Evolutionary conservation across 2,329 filamentous ascomycete species (phyloP).

Genomic region (Annulohypoxylon truncatum): DNA sequence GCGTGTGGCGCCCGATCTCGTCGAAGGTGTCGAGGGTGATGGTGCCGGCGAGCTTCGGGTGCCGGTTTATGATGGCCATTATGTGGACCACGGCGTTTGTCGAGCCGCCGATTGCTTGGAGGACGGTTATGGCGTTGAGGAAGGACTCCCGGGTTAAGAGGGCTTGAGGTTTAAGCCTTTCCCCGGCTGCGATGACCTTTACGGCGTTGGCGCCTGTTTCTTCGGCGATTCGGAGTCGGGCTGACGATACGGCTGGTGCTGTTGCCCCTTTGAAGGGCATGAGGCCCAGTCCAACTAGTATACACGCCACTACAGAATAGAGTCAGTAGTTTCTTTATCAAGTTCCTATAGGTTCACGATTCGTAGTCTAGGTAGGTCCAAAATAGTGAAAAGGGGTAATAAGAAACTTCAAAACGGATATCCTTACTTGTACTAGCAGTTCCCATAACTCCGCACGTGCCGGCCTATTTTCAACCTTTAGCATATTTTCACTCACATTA

Average conservation of each 20-base stretch:
- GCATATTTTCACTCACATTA: neutral
- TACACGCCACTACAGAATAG: slow-evolving; percentile 70
- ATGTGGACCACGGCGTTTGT: slow-evolving; percentile 89
- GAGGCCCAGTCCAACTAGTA: slow-evolving; percentile 85
- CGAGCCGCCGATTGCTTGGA: slow-evolving; percentile 86
- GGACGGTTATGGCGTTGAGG: slow-evolving; percentile 86
- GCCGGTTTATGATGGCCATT: slow-evolving; percentile 83
- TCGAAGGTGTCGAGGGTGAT: slow-evolving; percentile 84
- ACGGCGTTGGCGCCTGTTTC: slow-evolving; percentile 78
- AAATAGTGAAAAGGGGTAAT: slow-evolving; percentile 2
- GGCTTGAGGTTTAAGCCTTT: slow-evolving; percentile 74
- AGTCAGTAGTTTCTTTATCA: neutral
- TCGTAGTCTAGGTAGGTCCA: too few relatives aligned
- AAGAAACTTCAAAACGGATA: neutral
- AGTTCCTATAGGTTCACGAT: too few relatives aligned
- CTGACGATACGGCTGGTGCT: slow-evolving; percentile 80
- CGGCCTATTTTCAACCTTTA: slow-evolving; percentile 58
- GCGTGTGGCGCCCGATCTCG: slow-evolving; percentile 79
- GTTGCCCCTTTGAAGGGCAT: slow-evolving; percentile 81
- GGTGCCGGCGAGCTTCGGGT: slow-evolving; percentile 69
- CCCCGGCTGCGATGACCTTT: slow-evolving; percentile 70
- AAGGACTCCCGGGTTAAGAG: slow-evolving; percentile 81
- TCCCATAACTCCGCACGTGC: slow-evolving; percentile 91
- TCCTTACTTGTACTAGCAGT: slow-evolving; percentile 79
- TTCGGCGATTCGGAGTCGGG: slow-evolving; percentile 84